Base-by-base conservation (phyloP, 2,329 filamentous ascomycete species). In the Sarocladium oryzae region DNA sequence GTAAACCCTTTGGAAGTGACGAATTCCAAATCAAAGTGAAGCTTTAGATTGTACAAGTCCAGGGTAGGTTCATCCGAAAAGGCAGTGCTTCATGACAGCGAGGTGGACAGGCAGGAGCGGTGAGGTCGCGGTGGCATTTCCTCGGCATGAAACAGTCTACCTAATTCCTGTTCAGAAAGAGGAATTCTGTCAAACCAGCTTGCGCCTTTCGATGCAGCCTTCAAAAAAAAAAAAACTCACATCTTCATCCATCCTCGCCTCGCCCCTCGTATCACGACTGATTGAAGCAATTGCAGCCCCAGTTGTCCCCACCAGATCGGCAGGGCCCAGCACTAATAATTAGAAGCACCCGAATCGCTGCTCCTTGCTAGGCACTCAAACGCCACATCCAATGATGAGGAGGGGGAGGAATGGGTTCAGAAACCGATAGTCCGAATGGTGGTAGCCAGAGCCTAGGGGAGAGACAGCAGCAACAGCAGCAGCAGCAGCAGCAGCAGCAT, bases 251-350 rank as follows among this genome's bases (percentile, higher is more conserved):
- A 21, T 20, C 18, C 13, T 20, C 18, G n/a, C 28, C 28, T 30
- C 28, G 7, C 28, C 10, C 6, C n/a, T 36, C 33, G 28, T 36
- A 16, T 36, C 33, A 11, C 8, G 11, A 40, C 10, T 18, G 21
- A 21, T 8, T 20, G n/a, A 4, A 8, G 7, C 3, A 13, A 40
- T 6, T 21, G n/a, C 16, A 9, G 8, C 36, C 18, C 8, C 13
- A 36, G 36, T n/a, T n/a, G n/a, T 15, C 40, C 40, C 40, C 40
- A 43, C 40, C 23, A 43, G 40, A 43, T 43, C 40, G 40, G 21
- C 40, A 43, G n/a, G 16, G 21, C 40, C 40, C 40, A 26, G 40
- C 40, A 43, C 40, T 43, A 43, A 43, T 30, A 30, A 7, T 13
- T 30, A 30, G 28, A 13, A n/a, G n/a, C n/a, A n/a, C n/a, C n/a